Conservation (phyloP, 495 filamentous ascomycete species). For the Hyphodiscus hymeniophilus region DNA sequence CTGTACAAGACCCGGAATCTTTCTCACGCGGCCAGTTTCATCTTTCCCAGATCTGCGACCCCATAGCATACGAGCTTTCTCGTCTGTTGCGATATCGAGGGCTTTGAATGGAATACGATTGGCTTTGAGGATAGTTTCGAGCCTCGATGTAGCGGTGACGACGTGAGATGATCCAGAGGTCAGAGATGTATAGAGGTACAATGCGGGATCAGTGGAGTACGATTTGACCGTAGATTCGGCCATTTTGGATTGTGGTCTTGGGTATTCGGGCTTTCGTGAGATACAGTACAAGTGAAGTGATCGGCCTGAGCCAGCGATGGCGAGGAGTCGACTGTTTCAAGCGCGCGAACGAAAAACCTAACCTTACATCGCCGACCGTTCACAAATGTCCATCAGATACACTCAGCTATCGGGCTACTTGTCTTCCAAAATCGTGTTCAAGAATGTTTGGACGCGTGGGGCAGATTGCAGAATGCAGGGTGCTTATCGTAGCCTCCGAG, state of each 20-base stretch:
- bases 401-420: conserved; percentile 13
- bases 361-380: conserved; percentile 8
- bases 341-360: conserved; percentile 2
- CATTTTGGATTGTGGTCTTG: conserved; percentile 11
- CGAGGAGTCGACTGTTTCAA: conserved; percentile 12
- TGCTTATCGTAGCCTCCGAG: conserved; percentile 23
- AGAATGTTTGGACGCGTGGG: background rate
- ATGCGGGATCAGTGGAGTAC: conserved; percentile 66
- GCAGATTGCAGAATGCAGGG: background rate
- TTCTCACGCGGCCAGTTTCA: conserved; percentile 53
- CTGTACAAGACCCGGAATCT: conserved; percentile 84
- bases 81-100: conserved; percentile 87
- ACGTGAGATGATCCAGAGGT: conserved; percentile 98
- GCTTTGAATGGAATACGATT: conserved; percentile 90
- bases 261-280: background rate
- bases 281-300: background rate
- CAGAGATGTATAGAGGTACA: conserved; percentile 90
- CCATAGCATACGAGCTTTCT: conserved; percentile 86
- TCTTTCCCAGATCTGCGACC: conserved; percentile 63
- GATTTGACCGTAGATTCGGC: conserved; percentile 28
- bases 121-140: conserved; percentile 94
- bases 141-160: conserved; percentile 86
- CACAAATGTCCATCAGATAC: conserved; percentile 20
- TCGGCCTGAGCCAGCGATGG: background rate
- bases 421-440: background rate